Evolutionary conservation across 805 yeast genomes (phyloP).

Genomic region (Kuraishia floccosa): DNA sequence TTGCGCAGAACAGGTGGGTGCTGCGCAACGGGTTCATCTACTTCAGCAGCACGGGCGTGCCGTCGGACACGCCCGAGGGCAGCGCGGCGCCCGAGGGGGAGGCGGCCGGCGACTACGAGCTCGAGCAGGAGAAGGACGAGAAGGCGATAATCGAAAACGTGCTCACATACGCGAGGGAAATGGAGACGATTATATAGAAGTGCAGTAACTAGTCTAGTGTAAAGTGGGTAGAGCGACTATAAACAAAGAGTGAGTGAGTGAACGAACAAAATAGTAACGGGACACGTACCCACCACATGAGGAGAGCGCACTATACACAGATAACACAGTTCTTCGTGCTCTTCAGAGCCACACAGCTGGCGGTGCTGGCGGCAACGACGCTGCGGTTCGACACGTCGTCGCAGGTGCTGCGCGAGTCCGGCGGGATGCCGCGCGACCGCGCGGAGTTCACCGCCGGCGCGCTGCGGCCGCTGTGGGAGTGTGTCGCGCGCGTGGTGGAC

Average conservation of each 20-base stretch:
- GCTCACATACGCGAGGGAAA: constrained; percentile 79
- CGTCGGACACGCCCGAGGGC: constrained; percentile 5
- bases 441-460: no score
- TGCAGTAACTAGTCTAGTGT: no score
- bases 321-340: constrained; percentile 13
- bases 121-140: constrained; percentile 24
- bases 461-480: no score
- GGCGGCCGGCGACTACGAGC: constrained; percentile 16
- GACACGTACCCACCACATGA: no score
- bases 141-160: constrained; percentile 53
- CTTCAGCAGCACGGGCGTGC: constrained; percentile 17
- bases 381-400: constrained; percentile 39
- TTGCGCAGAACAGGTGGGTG: constrained; percentile 46
- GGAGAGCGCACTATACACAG: neutral
- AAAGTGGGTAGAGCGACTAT: no score
- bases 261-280: no score
- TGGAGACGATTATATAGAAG: constrained; percentile 78
- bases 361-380: constrained; percentile 27
- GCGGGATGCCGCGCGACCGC: no score
- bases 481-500: constrained; percentile 25
- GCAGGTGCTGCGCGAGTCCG: no score
- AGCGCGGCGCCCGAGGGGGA: constrained; percentile 13
- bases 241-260: no score
- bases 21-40: constrained; percentile 38
- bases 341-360: constrained; percentile 25